These are phyloP conservation scores for Vitellaria paradoxa DNA, from an alignment of 179 eudicot species.

Conservation along the genomic window DNA sequence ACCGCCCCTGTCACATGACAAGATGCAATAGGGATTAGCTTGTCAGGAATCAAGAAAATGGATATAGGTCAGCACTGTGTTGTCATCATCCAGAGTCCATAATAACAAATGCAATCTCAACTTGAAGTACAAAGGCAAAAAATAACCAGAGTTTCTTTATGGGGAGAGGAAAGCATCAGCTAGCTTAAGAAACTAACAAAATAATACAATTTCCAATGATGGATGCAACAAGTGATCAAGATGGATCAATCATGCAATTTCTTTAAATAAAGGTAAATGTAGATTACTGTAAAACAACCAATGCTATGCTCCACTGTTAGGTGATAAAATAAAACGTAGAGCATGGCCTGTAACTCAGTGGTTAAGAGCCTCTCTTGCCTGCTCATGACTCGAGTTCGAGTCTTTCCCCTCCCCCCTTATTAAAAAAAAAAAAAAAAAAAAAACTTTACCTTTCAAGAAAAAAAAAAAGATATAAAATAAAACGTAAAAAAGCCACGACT, in stretches of 20 bases:
- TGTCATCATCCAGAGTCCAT: neutral
- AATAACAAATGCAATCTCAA: neutral
- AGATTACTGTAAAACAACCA: neutral
- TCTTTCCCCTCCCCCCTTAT: no score
- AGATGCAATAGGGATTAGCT: neutral
- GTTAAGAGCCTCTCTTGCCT: no score
- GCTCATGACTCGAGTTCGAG: no score
- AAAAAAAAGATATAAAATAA: no score
- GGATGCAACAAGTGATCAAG: no score
- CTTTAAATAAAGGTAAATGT: no score
- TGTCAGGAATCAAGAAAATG: neutral
- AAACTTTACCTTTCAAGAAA: no score
- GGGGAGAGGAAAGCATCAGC: neutral
- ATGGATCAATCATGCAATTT: no score
- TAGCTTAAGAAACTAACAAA: neutral
- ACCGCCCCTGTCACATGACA: constrained; percentile 64
- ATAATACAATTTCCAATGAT: no score
- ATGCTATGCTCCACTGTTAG: neutral
- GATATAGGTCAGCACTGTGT: neutral
- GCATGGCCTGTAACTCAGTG: no score
- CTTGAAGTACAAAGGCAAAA: neutral
- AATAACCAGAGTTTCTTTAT: neutral
- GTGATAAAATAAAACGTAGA: neutral
- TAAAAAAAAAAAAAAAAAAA: no score
- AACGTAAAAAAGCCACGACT: neutral